These are phyloP conservation scores for Phytophthora palmivora DNA, from an alignment of 352 stramenopile species.

Conservation along the genomic window DNA sequence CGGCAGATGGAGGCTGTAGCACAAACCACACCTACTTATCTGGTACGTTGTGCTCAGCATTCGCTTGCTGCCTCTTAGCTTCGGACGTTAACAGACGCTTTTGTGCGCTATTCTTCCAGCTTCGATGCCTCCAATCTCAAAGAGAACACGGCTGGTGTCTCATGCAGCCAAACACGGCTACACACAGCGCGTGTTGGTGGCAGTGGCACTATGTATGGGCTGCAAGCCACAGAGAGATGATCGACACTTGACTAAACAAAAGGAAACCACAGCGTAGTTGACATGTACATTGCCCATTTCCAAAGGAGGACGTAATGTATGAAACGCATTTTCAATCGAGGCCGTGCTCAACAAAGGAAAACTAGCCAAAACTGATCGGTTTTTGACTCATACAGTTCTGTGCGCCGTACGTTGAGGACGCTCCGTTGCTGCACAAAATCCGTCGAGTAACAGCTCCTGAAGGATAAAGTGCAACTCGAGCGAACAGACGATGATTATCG, in stretches of 20 bases:
- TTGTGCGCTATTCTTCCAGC: slow-evolving; percentile 14
- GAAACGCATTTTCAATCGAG: not conserved
- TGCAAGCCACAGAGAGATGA: not conserved
- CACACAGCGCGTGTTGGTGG: slow-evolving; percentile 22
- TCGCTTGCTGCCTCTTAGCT: no score
- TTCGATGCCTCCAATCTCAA: slow-evolving; percentile 20
- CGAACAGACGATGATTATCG: slow-evolving; percentile 8
- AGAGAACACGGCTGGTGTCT: slow-evolving; percentile 28
- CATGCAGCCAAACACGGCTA: slow-evolving; percentile 29
- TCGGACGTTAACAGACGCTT: slow-evolving; percentile 5
- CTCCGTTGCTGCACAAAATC: slow-evolving; percentile 25
- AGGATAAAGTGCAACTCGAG: slow-evolving; percentile 12
- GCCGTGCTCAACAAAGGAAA: slow-evolving; percentile 1
- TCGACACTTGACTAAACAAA: slow-evolving; percentile 1
- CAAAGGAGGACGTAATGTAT: no score
- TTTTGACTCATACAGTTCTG: slow-evolving; percentile 19
- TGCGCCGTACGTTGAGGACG: slow-evolving; percentile 2
- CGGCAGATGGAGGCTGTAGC: no score
- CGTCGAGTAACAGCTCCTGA: slow-evolving; percentile 18
- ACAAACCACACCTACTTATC: no score
- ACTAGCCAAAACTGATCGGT: slow-evolving; percentile 12
- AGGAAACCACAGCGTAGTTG: not conserved
- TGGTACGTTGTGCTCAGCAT: no score
- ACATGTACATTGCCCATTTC: no score
- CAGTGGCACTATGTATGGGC: no score